Conservation (phyloP, 23 red algal genomes). For the Chondrus crispus region DNA sequence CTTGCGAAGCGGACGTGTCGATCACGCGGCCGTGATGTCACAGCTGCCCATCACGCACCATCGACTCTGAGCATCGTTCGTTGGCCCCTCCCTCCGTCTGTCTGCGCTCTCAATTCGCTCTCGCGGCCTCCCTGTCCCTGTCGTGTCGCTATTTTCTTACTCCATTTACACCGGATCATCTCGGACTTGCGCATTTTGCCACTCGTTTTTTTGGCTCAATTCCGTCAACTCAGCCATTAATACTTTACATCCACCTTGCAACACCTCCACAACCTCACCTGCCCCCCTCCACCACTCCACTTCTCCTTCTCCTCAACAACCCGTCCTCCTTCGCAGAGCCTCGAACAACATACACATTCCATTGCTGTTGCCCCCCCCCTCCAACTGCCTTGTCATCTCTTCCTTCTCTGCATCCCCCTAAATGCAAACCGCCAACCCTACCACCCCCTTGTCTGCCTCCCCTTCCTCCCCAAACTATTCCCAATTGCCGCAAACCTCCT, state of each 20-base stretch:
- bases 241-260: too few relatives aligned
- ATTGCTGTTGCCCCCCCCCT: too few relatives aligned
- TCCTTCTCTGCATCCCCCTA: not conserved
- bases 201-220: slow-evolving; percentile 8
- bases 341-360: too few relatives aligned
- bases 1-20: too few relatives aligned
- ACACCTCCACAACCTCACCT: too few relatives aligned
- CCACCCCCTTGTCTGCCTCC: not conserved
- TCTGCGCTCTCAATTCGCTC: too few relatives aligned
- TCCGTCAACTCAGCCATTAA: not conserved
- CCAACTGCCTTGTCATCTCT: too few relatives aligned
- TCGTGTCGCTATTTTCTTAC: not conserved
- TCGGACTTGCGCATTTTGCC: not conserved
- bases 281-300: too few relatives aligned
- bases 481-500: not conserved
- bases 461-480: not conserved
- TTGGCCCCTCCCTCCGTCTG: too few relatives aligned
- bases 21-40: too few relatives aligned
- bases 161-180: slow-evolving; percentile 10
- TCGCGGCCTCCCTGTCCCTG: not conserved
- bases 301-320: not conserved
- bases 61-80: too few relatives aligned
- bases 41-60: too few relatives aligned
- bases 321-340: not conserved
- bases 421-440: not conserved